A percentile compares a stretch with the other conserved stretches of the same genome.
These are phyloP conservation scores for Isatis lusitanica DNA, from an alignment of 441 rosid species.

Conservation along the genomic window DNA sequence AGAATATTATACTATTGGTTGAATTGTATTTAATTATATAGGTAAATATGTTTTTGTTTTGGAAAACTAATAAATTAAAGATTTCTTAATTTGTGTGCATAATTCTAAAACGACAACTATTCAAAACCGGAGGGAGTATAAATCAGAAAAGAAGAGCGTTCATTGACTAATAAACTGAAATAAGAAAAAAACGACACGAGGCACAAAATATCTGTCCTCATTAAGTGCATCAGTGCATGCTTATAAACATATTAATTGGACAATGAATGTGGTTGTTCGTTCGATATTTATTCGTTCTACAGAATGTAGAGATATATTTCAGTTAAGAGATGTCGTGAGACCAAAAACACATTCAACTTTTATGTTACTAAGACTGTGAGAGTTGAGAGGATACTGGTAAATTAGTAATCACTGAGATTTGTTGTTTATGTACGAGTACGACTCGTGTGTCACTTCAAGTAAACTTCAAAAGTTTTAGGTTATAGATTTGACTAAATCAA, in stretches of 20 bases:
- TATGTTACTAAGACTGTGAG: background rate
- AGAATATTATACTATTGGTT: too few relatives aligned
- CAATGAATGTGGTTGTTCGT: constrained; percentile 11
- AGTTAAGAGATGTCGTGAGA: background rate
- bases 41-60: too few relatives aligned
- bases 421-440: too few relatives aligned
- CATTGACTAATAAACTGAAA: background rate
- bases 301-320: background rate
- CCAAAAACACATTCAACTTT: background rate
- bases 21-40: too few relatives aligned
- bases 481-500: background rate
- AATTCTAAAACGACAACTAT: too few relatives aligned
- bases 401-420: background rate
- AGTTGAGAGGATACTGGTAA: background rate
- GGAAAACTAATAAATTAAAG: too few relatives aligned
- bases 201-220: constrained; percentile 10
- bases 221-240: background rate
- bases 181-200: background rate
- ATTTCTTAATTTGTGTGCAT: too few relatives aligned
- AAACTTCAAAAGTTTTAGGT: background rate
- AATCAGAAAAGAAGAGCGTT: background rate
- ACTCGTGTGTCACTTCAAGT: too few relatives aligned
- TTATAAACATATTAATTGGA: background rate
- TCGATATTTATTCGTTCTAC: background rate
- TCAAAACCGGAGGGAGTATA: too few relatives aligned